These are phyloP conservation scores for Dipodascopsis tothii DNA, from an alignment of 805 yeast species.

Conservation along the genomic window DNA sequence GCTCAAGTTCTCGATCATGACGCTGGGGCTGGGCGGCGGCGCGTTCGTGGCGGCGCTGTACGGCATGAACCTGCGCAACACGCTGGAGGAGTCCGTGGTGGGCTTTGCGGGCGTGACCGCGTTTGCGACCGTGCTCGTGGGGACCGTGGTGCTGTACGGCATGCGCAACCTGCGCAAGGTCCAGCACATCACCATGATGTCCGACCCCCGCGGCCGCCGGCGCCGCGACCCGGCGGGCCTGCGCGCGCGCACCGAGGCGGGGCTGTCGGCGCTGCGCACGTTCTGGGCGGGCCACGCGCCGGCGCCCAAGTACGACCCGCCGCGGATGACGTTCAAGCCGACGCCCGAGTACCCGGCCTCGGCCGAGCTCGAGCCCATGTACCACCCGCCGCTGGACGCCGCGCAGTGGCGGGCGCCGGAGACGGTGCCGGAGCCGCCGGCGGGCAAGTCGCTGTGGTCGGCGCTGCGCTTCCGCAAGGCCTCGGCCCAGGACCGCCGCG, in stretches of 20 bases:
- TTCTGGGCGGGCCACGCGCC: neutral
- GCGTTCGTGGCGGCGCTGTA: constrained; percentile 77
- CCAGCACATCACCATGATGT: constrained; percentile 67
- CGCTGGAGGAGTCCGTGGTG: constrained; percentile 69
- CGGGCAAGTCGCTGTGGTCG: neutral
- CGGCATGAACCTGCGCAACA: constrained; percentile 94
- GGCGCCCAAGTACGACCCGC: too few species aligned
- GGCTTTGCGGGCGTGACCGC: constrained; percentile 55
- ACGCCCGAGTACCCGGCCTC: neutral
- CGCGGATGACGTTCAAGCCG: neutral
- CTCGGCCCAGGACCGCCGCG: neutral
- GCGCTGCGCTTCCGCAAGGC: neutral
- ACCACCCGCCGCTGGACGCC: neutral
- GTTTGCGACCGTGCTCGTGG: constrained; percentile 38
- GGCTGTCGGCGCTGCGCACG: neutral
- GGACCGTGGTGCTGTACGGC: constrained; percentile 46
- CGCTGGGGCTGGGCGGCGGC: constrained; percentile 73
- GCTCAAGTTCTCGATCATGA: constrained; percentile 70
- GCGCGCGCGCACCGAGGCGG: neutral
- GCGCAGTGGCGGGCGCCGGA: neutral
- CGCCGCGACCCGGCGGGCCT: neutral
- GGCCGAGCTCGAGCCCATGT: neutral
- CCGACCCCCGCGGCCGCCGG: too few species aligned
- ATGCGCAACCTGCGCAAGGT: constrained; percentile 53
- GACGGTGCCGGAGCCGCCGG: neutral